Conservation (phyloP, 2,329 filamentous ascomycete species). For the Hypoxylon sp. region DNA sequence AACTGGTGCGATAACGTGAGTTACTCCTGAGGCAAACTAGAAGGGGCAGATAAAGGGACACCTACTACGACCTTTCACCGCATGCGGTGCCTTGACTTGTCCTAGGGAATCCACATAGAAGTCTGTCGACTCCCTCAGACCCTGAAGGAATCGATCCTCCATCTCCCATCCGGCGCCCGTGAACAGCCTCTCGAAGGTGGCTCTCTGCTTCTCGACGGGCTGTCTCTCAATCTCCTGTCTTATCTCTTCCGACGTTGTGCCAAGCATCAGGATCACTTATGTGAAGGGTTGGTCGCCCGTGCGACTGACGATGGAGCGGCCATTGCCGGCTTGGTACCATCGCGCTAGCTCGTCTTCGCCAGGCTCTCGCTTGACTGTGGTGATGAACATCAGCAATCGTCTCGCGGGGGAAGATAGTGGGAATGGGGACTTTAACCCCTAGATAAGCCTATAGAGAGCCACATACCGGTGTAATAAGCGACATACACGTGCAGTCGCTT, state of each 20-base stretch:
- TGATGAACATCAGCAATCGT: neutral
- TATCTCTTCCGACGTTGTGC: constrained; percentile 22
- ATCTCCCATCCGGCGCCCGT: constrained; percentile 46
- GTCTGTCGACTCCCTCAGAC: constrained; percentile 31
- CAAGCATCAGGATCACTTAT: constrained; percentile 52
- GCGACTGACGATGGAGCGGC: constrained; percentile 55
- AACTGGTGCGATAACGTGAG: constrained; percentile 43
- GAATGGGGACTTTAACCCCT: neutral
- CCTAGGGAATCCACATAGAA: constrained; percentile 61
- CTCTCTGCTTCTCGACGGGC: constrained; percentile 41
- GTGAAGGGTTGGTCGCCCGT: constrained; percentile 51
- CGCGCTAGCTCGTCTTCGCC: constrained; percentile 50
- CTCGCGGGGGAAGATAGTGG: neutral
- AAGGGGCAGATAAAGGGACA: neutral
- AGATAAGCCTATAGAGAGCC: neutral
- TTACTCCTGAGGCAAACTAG: neutral
- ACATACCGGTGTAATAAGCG: constrained; percentile 53
- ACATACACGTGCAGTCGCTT: constrained; percentile 50
- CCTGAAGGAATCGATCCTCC: constrained; percentile 35
- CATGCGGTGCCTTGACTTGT: constrained; percentile 57
- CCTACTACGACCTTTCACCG: constrained; percentile 58
- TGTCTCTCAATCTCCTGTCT: constrained; percentile 25
- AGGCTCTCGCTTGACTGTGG: constrained; percentile 47
- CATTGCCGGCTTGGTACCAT: constrained; percentile 52
- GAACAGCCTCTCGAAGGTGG: constrained; percentile 48